A percentile compares a stretch with the other conserved stretches of the same genome.
phyloP scores from a whole-genome alignment of 768 basidiomycete species.

The Pulveroboletus sp. region DNA sequence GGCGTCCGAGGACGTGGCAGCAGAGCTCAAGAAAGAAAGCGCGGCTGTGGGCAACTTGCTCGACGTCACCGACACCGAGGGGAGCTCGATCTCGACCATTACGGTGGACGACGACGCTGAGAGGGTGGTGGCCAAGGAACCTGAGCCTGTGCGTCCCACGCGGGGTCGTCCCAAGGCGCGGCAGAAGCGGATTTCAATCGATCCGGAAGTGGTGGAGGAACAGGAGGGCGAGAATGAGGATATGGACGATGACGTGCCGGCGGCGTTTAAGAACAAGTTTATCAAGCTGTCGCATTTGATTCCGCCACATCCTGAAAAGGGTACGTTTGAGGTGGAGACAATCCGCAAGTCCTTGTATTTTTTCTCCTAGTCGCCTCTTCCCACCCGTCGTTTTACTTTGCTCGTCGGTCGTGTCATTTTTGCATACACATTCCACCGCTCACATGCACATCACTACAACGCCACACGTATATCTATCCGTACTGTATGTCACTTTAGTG shows the following conservation, averaged over 20 bases:
- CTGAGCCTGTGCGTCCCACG: not conserved
- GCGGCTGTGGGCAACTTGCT: constrained; percentile 33
- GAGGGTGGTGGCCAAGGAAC: too few relatives aligned
- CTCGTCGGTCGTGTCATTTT: not conserved
- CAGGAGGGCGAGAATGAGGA: constrained; percentile 4
- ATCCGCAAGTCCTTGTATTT: constrained; percentile 88
- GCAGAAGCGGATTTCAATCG: constrained; percentile 17
- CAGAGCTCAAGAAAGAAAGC: constrained; percentile 14
- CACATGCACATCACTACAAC: not conserved
- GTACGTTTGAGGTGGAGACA: constrained; percentile 76
- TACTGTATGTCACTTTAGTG: constrained; percentile 19
- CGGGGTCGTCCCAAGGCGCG: constrained; percentile 22
- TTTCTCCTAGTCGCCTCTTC: constrained; percentile 64
- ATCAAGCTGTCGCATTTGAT: constrained; percentile 72
- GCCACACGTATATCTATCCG: constrained; percentile 9
- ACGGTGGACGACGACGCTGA: not conserved
- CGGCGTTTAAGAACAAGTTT: constrained; percentile 52
- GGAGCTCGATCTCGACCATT: constrained; percentile 30
- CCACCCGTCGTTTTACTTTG: not conserved
- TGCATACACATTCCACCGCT: not conserved
- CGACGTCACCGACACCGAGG: constrained; percentile 36
- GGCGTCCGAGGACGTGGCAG: constrained; percentile 40
- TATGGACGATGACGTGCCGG: constrained; percentile 23
- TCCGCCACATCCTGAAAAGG: constrained; percentile 81
- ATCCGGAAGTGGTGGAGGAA: not conserved